A percentile compares a stretch with the other conserved stretches of the same genome.
These are phyloP conservation scores for Fonsecaea pedrosoi DNA, from an alignment of 2,329 filamentous ascomycete species.

Conservation along the genomic window DNA sequence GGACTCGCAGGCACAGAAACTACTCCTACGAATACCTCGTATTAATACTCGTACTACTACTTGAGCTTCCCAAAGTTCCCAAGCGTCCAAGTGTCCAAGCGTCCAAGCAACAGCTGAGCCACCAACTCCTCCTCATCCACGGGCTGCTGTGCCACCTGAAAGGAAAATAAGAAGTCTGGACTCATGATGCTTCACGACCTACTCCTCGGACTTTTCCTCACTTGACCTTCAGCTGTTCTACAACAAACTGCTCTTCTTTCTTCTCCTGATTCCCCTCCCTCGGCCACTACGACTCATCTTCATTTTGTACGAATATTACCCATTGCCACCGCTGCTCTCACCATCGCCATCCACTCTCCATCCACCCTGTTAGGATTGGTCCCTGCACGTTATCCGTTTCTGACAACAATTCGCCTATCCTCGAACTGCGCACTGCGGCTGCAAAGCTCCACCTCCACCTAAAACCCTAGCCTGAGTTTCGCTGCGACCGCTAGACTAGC, in stretches of 20 bases:
- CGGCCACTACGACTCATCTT: neutral
- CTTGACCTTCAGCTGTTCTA: neutral
- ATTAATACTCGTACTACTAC: too few species aligned
- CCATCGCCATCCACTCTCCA: conserved; percentile 1
- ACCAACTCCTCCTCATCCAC: conserved; percentile 1
- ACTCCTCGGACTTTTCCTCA: neutral
- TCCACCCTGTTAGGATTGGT: neutral
- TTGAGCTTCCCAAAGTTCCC: neutral
- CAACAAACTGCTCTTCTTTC: neutral
- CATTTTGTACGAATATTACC: neutral
- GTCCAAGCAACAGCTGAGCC: conserved; percentile 19
- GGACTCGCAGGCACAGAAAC: too few species aligned
- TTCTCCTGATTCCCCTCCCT: neutral
- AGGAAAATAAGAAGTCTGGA: neutral
- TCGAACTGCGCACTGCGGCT: neutral
- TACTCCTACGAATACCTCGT: too few species aligned
- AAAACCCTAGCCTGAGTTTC: conserved; percentile 5
- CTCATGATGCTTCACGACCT: neutral
- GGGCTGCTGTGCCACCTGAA: conserved; percentile 18
- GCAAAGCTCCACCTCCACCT: conserved; percentile 4
- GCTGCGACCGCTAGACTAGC: conserved; percentile 5
- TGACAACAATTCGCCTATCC: conserved; percentile 14
- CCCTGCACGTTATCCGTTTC: conserved; percentile 4
- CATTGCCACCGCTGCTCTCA: neutral
- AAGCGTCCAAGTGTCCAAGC: neutral